Conservation (phyloP, 176 grass and related monocot genomes). For the Bonia amplexicaulis region DNA sequence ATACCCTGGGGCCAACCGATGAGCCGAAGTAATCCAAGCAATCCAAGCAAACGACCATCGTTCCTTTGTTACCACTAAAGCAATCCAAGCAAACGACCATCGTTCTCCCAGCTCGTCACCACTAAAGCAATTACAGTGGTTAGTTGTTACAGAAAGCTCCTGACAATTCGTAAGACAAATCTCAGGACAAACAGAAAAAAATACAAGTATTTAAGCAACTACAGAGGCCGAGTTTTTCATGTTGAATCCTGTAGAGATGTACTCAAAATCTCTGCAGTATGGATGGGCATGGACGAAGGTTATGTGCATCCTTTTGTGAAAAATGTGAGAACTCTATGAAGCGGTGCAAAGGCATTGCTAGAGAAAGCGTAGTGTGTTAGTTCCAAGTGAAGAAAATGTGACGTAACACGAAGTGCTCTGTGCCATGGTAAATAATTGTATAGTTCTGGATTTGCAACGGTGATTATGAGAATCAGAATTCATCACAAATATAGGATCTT, state of each 20-base stretch:
- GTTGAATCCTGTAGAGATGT: constrained; percentile 29
- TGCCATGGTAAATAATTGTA: constrained; percentile 68
- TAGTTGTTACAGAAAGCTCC: constrained; percentile 45
- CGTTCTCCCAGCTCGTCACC: constrained; percentile 75
- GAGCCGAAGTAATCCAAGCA: too few species aligned
- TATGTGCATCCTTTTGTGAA: constrained; percentile 38
- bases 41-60: too few species aligned
- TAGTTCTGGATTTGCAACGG: constrained; percentile 31
- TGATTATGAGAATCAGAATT: constrained; percentile 45
- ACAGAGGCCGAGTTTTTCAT: constrained; percentile 36
- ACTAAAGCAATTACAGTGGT: constrained; percentile 66
- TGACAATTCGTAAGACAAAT: constrained; percentile 31
- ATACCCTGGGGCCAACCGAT: too few species aligned
- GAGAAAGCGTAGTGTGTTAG: constrained; percentile 44
- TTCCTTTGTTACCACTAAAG: too few species aligned
- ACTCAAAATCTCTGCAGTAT: constrained; percentile 34
- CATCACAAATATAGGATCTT: constrained; percentile 43
- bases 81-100: constrained; percentile 75
- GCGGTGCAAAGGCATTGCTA: constrained; percentile 38
- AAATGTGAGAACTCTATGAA: constrained; percentile 36
- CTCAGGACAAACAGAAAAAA: not conserved
- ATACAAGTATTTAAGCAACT: constrained; percentile 23
- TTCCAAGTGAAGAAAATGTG: constrained; percentile 46
- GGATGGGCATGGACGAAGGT: constrained; percentile 54
- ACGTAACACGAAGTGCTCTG: constrained; percentile 41